Percentiles rank a stretch among this genome's conserved stretches.
Conservation (phyloP, 495 filamentous ascomycete genomes). For the Pseudoneurospora amorphoporcata region DNA sequence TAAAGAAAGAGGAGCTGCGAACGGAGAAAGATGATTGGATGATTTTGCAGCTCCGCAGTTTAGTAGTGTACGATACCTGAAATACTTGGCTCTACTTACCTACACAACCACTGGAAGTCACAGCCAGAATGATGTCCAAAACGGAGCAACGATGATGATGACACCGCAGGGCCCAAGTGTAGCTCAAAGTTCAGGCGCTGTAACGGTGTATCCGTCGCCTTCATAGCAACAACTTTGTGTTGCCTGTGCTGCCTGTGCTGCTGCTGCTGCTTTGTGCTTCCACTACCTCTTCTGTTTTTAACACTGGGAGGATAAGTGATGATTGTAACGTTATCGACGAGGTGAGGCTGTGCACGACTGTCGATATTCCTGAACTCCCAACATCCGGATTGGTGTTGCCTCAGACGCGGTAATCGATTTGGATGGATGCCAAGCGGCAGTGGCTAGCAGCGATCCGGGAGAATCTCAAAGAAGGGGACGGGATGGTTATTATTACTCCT, state of each 20-base stretch:
- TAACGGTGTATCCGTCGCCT: background rate
- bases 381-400: background rate
- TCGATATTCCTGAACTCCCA: background rate
- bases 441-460: background rate
- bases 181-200: background rate
- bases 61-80: background rate
- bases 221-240: background rate
- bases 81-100: background rate
- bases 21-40: background rate
- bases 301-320: background rate
- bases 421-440: background rate
- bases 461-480: background rate
- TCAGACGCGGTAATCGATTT: background rate
- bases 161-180: background rate
- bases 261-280: background rate
- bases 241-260: background rate
- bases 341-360: background rate
- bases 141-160: background rate
- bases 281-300: background rate
- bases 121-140: background rate
- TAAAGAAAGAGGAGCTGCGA: background rate
- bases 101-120: background rate
- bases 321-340: background rate
- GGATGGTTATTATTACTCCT: background rate
- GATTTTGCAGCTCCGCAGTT: background rate